Conservation (phyloP, 2,329 filamentous ascomycete genomes). For the Chaetomium sp. region DNA sequence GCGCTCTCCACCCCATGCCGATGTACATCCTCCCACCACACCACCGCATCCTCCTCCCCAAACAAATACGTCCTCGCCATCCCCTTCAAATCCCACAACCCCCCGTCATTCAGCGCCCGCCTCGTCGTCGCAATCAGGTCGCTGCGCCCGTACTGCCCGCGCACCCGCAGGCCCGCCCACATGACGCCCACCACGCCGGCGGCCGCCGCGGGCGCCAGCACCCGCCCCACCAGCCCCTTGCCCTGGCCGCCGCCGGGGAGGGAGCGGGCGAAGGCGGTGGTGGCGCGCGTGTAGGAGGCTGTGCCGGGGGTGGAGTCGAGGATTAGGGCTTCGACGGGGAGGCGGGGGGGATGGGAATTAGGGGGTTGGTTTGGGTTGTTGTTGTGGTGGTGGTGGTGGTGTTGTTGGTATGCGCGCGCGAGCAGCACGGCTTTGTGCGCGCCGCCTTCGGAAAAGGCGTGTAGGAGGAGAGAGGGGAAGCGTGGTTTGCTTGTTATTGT, state of each 20-base stretch:
- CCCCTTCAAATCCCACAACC: constrained; percentile 24
- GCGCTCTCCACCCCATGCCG: constrained; percentile 28
- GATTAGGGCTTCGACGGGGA: constrained; percentile 26
- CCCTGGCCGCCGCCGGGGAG: not conserved
- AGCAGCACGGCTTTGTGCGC: constrained; percentile 44
- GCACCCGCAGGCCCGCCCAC: constrained; percentile 23
- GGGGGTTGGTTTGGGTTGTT: not conserved
- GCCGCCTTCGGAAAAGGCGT: constrained; percentile 56
- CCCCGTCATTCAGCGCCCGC: constrained; percentile 30
- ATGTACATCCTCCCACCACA: constrained; percentile 34
- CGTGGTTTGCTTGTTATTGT: constrained; percentile 4
- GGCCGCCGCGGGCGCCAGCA: not conserved
- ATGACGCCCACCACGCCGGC: constrained; percentile 3
- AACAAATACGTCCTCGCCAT: constrained; percentile 34
- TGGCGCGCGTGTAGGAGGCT: not conserved
- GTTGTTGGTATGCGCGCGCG: constrained; percentile 42
- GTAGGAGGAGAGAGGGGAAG: constrained; percentile 41
- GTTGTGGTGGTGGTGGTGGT: constrained; percentile 31
- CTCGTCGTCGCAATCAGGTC: constrained; percentile 31
- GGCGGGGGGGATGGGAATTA: constrained; percentile 25
- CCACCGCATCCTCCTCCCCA: constrained; percentile 34
- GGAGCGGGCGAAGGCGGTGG: constrained; percentile 4
- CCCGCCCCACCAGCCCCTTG: not conserved
- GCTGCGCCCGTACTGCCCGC: constrained; percentile 23
- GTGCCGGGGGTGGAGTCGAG: constrained; percentile 25